A percentile compares a stretch with the other conserved stretches of the same genome.
These are phyloP conservation scores for Trebouxiophyceae sp. DNA, from an alignment of 163 green algal species.

Conservation along the genomic window DNA sequence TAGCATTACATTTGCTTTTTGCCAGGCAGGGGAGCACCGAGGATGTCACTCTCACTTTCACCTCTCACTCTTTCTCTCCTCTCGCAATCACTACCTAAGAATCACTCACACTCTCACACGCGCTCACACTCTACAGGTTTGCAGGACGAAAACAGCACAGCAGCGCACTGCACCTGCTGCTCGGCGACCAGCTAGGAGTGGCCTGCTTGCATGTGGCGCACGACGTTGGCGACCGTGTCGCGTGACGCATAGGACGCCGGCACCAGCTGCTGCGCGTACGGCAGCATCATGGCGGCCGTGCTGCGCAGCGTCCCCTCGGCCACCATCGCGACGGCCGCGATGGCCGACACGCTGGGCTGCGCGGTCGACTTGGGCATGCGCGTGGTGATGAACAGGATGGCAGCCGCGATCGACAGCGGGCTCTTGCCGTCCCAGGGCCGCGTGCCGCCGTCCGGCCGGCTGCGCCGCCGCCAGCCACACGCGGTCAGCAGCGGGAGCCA, in stretches of 20 bases:
- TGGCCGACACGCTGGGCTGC: slow-evolving; percentile 23
- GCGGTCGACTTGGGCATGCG: slow-evolving; percentile 26
- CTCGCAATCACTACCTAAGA: too few species aligned
- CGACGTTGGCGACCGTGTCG: too few species aligned
- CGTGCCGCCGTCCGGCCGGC: slow-evolving; percentile 5
- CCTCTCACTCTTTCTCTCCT: too few species aligned
- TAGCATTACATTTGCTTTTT: too few species aligned
- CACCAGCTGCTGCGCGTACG: background rate
- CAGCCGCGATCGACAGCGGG: slow-evolving; percentile 64
- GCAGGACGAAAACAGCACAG: too few species aligned
- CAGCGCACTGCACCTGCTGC: too few species aligned
- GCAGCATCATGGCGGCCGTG: background rate
- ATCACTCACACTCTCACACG: too few species aligned
- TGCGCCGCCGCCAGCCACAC: slow-evolving; percentile 14
- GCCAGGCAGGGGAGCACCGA: too few species aligned
- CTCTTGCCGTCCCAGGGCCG: slow-evolving; percentile 64
- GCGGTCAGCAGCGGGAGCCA: background rate
- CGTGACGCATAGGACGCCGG: background rate
- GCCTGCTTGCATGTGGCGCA: too few species aligned
- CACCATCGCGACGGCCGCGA: slow-evolving; percentile 36
- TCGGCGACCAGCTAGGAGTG: too few species aligned
- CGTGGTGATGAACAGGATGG: slow-evolving; percentile 65
- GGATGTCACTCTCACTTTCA: too few species aligned
- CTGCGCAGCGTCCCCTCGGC: slow-evolving; percentile 16
- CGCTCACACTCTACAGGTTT: too few species aligned